Percentiles rank a stretch among this genome's conserved stretches.
These are phyloP conservation scores for Begonia peltatifolia DNA, from an alignment of 306 rosid species.

Conservation along the genomic window DNA sequence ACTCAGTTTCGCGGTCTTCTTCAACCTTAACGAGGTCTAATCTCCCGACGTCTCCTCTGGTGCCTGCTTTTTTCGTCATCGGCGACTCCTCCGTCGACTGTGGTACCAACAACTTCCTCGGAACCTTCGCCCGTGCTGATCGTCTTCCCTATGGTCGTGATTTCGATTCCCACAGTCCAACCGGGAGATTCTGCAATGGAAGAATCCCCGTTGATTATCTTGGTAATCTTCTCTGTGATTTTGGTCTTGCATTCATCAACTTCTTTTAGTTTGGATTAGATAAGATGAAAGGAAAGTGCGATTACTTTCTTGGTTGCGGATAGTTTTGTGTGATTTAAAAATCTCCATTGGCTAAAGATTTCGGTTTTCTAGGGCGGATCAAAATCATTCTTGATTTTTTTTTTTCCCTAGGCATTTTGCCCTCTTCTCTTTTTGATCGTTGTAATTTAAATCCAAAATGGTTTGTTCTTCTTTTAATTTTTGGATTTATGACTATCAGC, in stretches of 20 bases:
- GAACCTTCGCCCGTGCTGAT: conserved; percentile 68
- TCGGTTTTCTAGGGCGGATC: too few relatives aligned
- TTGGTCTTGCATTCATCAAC: not conserved
- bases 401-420: too few relatives aligned
- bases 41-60: conserved; percentile 20
- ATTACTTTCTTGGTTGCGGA: too few relatives aligned
- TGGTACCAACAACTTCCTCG: conserved; percentile 73
- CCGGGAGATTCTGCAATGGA: conserved; percentile 76
- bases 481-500: conserved; percentile 21
- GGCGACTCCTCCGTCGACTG: conserved; percentile 84
- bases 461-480: not conserved
- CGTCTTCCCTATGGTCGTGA: conserved; percentile 75
- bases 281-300: too few relatives aligned
- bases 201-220: conserved; percentile 78
- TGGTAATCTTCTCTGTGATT: conserved; percentile 21
- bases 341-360: too few relatives aligned
- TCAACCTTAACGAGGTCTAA: conserved; percentile 1
- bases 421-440: not conserved
- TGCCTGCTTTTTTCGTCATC: conserved; percentile 57
- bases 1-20: conserved; percentile 18
- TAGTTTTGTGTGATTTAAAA: too few relatives aligned
- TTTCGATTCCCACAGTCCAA: conserved; percentile 68
- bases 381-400: too few relatives aligned
- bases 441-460: not conserved
- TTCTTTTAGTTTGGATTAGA: not conserved